Percentiles rank a stretch among this genome's conserved stretches.
Conservation (phyloP, 2,329 filamentous ascomycete species). For the Magnaporthiopsis poae region DNA sequence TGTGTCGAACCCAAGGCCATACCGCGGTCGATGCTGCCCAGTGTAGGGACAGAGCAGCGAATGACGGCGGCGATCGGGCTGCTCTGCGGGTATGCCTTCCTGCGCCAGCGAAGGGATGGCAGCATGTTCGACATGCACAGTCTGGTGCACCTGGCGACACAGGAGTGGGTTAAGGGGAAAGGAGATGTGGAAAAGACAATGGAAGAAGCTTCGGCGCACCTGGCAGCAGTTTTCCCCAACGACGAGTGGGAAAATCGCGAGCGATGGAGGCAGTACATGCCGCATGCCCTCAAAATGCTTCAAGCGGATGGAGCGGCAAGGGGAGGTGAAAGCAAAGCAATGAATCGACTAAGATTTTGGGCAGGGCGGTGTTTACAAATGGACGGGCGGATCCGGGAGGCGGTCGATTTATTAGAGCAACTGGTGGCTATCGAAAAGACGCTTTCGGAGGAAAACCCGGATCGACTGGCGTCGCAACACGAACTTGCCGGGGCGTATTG, state of each 20-base stretch:
- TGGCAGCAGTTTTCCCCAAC: constrained; percentile 11
- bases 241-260: constrained; percentile 5
- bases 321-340: constrained; percentile 7
- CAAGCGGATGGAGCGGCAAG: too few species aligned
- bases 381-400: neutral
- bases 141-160: constrained; percentile 25
- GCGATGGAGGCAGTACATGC: too few species aligned
- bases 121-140: constrained; percentile 27
- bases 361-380: neutral
- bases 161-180: constrained; percentile 20
- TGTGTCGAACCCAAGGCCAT: constrained; percentile 31
- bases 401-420: constrained; percentile 22
- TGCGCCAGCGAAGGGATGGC: constrained; percentile 16
- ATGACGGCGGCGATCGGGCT: constrained; percentile 21
- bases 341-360: constrained; percentile 5
- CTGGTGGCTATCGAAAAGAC: neutral
- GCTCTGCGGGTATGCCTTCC: constrained; percentile 24
- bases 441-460: too few species aligned
- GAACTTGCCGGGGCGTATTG: too few species aligned
- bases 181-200: constrained; percentile 4
- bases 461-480: too few species aligned
- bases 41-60: constrained; percentile 7
- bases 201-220: constrained; percentile 10
- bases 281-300: too few species aligned
- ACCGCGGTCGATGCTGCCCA: constrained; percentile 24